A percentile compares a stretch with the other conserved stretches of the same genome.
These are phyloP conservation scores for Hanseniaspora mollemarum DNA, from an alignment of 805 yeast genomes.

Conservation along the genomic window DNA sequence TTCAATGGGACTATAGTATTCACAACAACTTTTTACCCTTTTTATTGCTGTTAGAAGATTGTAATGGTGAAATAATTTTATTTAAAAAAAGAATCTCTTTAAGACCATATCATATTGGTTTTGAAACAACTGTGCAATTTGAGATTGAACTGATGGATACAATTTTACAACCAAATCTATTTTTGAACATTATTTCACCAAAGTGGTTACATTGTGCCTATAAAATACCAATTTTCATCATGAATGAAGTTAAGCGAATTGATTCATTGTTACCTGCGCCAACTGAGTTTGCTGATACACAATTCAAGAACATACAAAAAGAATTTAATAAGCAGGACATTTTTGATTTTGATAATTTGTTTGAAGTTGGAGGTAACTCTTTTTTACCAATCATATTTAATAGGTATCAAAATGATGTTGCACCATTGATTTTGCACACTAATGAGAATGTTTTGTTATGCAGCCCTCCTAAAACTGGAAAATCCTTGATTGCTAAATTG, in stretches of 20 bases:
- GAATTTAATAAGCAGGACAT: slow-evolving; percentile 39
- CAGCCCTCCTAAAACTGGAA: slow-evolving; percentile 65
- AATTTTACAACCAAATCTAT: slow-evolving; percentile 55
- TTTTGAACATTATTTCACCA: slow-evolving; percentile 62
- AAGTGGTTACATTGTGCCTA: slow-evolving; percentile 72
- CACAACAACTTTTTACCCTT: slow-evolving; percentile 63
- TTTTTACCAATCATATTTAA: slow-evolving; percentile 38
- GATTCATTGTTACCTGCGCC: slow-evolving; percentile 55
- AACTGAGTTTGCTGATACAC: slow-evolving; percentile 42
- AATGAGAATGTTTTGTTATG: slow-evolving; percentile 57
- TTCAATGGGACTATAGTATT: slow-evolving; percentile 60
- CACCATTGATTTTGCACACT: slow-evolving; percentile 46
- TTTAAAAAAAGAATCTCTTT: slow-evolving; percentile 46
- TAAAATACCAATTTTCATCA: slow-evolving; percentile 47
- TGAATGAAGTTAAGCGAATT: slow-evolving; percentile 28
- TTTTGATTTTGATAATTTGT: slow-evolving; percentile 25
- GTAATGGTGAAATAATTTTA: slow-evolving; percentile 68
- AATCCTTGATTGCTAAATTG: slow-evolving; percentile 57
- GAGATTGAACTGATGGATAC: slow-evolving; percentile 34
- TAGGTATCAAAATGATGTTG: slow-evolving; percentile 61
- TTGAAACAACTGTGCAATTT: slow-evolving; percentile 51
- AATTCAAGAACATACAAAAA: slow-evolving; percentile 19
- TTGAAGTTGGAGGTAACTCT: too few relatives aligned
- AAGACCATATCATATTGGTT: slow-evolving; percentile 37
- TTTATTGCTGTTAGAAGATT: slow-evolving; percentile 63